Evolutionary conservation across 805 yeast genomes (phyloP).

Genomic region (Saccharomycopsis amapae): DNA sequence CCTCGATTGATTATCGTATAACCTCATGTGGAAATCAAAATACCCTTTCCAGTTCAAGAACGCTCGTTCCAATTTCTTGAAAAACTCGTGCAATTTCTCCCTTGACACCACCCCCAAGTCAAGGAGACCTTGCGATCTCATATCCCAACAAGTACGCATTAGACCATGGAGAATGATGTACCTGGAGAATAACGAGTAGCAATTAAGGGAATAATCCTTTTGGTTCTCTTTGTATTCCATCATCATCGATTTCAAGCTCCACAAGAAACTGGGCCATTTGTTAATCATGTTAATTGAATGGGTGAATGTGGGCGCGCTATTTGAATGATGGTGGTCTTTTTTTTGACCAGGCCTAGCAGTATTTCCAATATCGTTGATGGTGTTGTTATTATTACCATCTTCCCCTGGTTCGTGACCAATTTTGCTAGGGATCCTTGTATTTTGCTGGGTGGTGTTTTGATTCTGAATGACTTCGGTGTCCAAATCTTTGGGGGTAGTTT

Average conservation of each 20-base stretch:
- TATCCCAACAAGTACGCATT: conserved; percentile 26
- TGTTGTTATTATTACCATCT: neutral
- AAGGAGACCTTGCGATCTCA: conserved; percentile 25
- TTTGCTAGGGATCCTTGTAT: neutral
- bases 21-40: conserved; percentile 29
- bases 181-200: conserved; percentile 32
- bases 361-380: neutral
- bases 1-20: conserved; percentile 13
- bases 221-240: conserved; percentile 28
- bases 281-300: conserved; percentile 25
- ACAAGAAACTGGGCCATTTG: conserved; percentile 34
- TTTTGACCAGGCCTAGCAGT: neutral
- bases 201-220: conserved; percentile 30
- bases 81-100: conserved; percentile 25
- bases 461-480: neutral
- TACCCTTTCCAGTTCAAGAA: conserved; percentile 31
- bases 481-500: neutral
- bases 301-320: no score
- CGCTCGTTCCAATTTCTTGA: conserved; percentile 28
- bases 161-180: conserved; percentile 32
- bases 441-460: neutral
- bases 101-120: conserved; percentile 27
- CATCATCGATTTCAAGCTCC: conserved; percentile 30
- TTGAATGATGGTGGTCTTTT: conserved; percentile 12
- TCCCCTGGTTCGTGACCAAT: no score